Evolutionary conservation across 1,139 yeast species (phyloP).

Genomic region (Pichia sp.): DNA sequence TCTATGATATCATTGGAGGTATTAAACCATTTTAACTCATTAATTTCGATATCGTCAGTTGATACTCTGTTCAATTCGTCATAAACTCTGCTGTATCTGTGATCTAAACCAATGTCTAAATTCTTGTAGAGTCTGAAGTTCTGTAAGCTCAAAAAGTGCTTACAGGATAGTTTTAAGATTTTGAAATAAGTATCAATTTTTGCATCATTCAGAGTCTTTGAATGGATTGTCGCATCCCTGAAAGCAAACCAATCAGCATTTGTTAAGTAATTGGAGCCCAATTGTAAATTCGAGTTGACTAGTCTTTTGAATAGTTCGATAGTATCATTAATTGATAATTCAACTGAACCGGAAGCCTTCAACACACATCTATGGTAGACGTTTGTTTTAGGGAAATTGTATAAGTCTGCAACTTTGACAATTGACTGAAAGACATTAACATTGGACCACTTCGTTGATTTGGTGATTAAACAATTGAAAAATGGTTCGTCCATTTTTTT

Average conservation of each 20-base stretch:
- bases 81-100: slow-evolving; percentile 29
- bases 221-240: slow-evolving; percentile 64
- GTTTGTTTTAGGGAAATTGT: slow-evolving; percentile 52
- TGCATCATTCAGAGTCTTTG: slow-evolving; percentile 20
- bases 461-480: slow-evolving; percentile 67
- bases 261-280: slow-evolving; percentile 51
- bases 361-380: slow-evolving; percentile 71
- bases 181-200: slow-evolving; percentile 52
- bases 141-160: slow-evolving; percentile 34
- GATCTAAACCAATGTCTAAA: slow-evolving; percentile 32
- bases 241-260: slow-evolving; percentile 87
- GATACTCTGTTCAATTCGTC: slow-evolving; percentile 28
- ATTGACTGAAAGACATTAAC: slow-evolving; percentile 57
- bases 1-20: slow-evolving; percentile 14
- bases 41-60: slow-evolving; percentile 26
- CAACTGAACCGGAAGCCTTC: slow-evolving; percentile 63
- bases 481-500: slow-evolving; percentile 66
- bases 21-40: slow-evolving; percentile 23
- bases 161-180: slow-evolving; percentile 43
- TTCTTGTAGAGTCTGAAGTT: slow-evolving; percentile 33
- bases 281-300: slow-evolving; percentile 41
- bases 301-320: slow-evolving; percentile 52
- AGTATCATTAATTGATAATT: slow-evolving; percentile 45
- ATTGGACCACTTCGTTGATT: slow-evolving; percentile 61
- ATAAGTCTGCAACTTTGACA: slow-evolving; percentile 51